phyloP scores from a whole-genome alignment of 371 early-diverging fungal species.

The Mucor velutinosus region DNA sequence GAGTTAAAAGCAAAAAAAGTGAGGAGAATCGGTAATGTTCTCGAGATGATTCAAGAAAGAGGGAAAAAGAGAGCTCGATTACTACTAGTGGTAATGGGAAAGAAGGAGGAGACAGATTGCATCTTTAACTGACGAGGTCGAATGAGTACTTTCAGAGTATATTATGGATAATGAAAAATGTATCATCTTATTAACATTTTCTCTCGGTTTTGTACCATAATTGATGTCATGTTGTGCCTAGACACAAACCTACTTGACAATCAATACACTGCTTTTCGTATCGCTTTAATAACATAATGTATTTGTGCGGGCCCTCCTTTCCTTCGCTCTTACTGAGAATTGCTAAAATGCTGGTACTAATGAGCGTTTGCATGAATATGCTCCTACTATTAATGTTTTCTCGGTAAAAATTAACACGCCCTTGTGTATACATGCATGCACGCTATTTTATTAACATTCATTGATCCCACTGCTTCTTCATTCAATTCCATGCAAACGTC shows the following conservation, averaged over 20 bases:
- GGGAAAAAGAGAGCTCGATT: not conserved
- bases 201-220: not conserved
- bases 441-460: not conserved
- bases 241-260: not conserved
- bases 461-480: not conserved
- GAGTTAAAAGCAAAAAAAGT: not conserved
- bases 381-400: not conserved
- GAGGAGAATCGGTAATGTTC: not conserved
- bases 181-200: not conserved
- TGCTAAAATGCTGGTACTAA: not conserved
- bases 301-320: not conserved
- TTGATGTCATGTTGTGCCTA: not conserved
- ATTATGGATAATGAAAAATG: not conserved
- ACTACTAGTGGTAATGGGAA: not conserved
- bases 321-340: not conserved
- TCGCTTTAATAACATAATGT: not conserved
- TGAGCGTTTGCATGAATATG: not conserved
- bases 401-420: not conserved
- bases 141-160: not conserved
- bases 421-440: not conserved
- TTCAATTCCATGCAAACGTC: not conserved
- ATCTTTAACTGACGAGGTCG: not conserved
- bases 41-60: not conserved
- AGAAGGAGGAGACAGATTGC: not conserved
- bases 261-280: not conserved